These are phyloP conservation scores for Penicillium lagena DNA, from an alignment of 495 filamentous ascomycete species.

Conservation along the genomic window DNA sequence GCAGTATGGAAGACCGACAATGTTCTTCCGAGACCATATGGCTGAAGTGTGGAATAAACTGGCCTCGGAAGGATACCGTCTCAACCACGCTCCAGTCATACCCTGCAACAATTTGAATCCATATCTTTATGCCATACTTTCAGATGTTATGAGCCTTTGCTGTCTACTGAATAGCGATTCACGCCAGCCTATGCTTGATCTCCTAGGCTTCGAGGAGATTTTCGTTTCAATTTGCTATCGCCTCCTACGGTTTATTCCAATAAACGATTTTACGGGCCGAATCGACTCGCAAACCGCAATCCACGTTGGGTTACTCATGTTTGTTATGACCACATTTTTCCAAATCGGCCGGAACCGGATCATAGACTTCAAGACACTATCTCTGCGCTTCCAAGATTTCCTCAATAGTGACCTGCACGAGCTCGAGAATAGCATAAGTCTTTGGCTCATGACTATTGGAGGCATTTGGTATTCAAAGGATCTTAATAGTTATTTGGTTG, in stretches of 20 bases:
- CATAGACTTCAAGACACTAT: conserved; percentile 5
- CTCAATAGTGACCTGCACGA: background rate
- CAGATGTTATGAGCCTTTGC: conserved; percentile 9
- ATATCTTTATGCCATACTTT: conserved; percentile 6
- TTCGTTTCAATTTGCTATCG: conserved; percentile 16
- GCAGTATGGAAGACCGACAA: conserved; percentile 11
- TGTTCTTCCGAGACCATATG: conserved; percentile 19
- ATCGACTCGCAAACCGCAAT: conserved; percentile 4
- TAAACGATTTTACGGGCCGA: conserved; percentile 1
- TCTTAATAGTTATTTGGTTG: conserved; percentile 1
- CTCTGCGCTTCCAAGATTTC: conserved; percentile 6
- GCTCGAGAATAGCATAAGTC: conserved; percentile 2
- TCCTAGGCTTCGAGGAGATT: conserved; percentile 10
- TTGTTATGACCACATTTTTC: conserved; percentile 16
- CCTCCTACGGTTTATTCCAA: conserved; percentile 10
- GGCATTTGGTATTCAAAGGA: conserved; percentile 13
- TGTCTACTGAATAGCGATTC: conserved; percentile 7
- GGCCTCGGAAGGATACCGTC: conserved; percentile 1
- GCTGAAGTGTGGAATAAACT: conserved; percentile 5
- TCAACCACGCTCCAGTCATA: background rate
- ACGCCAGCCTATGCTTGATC: conserved; percentile 1
- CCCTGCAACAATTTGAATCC: conserved; percentile 3
- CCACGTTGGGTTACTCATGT: conserved; percentile 15
- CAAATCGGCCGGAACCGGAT: conserved; percentile 9
- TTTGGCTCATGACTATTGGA: conserved; percentile 15